Conservation (phyloP, 345 rosid species). For the Aquilaria sinensis region DNA sequence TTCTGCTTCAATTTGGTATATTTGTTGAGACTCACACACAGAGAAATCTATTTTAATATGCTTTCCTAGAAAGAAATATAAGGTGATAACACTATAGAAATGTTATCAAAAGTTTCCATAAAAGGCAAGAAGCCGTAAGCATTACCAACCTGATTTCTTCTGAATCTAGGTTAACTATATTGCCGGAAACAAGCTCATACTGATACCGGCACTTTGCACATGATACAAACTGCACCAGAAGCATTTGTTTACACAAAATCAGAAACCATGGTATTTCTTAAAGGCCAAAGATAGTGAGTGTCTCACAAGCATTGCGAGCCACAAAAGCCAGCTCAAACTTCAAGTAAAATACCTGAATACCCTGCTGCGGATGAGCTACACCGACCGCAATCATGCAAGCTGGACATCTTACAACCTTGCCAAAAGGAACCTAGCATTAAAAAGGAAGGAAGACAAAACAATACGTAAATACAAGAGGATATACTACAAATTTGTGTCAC, state of each 20-base stretch:
- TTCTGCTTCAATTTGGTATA: too few species aligned
- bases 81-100: not conserved
- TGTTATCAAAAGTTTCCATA: not conserved
- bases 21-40: too few species aligned
- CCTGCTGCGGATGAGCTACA: slow-evolving; percentile 88
- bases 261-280: not conserved
- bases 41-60: too few species aligned
- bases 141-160: slow-evolving; percentile 86
- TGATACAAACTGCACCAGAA: slow-evolving; percentile 58
- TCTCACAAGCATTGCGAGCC: too few species aligned
- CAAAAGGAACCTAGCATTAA: slow-evolving; percentile 74
- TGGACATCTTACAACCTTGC: slow-evolving; percentile 91
- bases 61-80: not conserved
- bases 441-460: not conserved
- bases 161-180: slow-evolving; percentile 57
- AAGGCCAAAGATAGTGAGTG: too few species aligned
- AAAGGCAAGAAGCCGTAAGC: slow-evolving; percentile 13
- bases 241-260: not conserved
- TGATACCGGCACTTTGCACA: slow-evolving; percentile 89
- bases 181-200: slow-evolving; percentile 92
- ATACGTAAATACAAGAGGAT: not conserved
- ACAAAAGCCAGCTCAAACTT: not conserved
- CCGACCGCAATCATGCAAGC: slow-evolving; percentile 71
- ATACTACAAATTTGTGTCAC: not conserved
- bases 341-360: slow-evolving; percentile 56